Percentiles rank a stretch among this genome's conserved stretches.
These are phyloP conservation scores for Penicillium macrosclerotiorum DNA, from an alignment of 495 filamentous ascomycete species.

Conservation along the genomic window DNA sequence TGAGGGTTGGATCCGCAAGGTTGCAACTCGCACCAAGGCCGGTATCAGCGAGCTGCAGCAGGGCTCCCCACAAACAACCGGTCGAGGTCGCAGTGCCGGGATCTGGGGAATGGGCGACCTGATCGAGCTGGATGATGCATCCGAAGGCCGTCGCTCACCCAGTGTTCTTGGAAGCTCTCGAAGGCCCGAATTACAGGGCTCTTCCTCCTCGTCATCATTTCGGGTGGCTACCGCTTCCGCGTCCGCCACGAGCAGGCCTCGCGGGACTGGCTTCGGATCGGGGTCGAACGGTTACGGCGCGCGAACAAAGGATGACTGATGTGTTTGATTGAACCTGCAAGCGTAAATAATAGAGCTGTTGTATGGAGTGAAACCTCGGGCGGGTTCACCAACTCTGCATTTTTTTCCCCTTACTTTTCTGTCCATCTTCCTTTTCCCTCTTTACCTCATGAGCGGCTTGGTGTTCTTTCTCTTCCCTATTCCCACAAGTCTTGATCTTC, in stretches of 20 bases:
- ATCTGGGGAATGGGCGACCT: slow-evolving; percentile 61
- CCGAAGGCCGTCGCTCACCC: slow-evolving; percentile 32
- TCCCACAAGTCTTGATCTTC: slow-evolving; percentile 1
- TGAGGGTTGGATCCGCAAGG: slow-evolving; percentile 83
- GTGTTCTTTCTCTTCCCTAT: slow-evolving; percentile 13
- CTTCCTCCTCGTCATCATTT: slow-evolving; percentile 26
- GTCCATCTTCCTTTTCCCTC: not conserved
- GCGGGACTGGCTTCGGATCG: slow-evolving; percentile 22
- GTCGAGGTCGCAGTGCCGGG: slow-evolving; percentile 33
- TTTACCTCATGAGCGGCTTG: slow-evolving; percentile 20
- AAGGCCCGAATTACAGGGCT: slow-evolving; percentile 21
- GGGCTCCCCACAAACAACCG: slow-evolving; percentile 23
- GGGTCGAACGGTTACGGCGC: slow-evolving; percentile 15
- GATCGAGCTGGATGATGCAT: slow-evolving; percentile 76
- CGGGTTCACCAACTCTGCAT: slow-evolving; percentile 14
- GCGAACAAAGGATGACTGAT: slow-evolving; percentile 34
- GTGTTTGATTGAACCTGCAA: slow-evolving; percentile 15
- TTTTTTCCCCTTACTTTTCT: slow-evolving; percentile 7
- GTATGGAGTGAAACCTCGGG: slow-evolving; percentile 11
- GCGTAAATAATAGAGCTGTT: slow-evolving; percentile 30
- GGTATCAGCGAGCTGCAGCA: slow-evolving; percentile 43
- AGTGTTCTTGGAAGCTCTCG: slow-evolving; percentile 16
- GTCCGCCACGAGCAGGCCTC: slow-evolving; percentile 44
- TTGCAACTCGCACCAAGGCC: slow-evolving; percentile 55
- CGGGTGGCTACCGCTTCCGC: slow-evolving; percentile 27